Evolutionary conservation across 2,329 filamentous ascomycete genomes (phyloP).

Genomic region (Penicillium sp.): DNA sequence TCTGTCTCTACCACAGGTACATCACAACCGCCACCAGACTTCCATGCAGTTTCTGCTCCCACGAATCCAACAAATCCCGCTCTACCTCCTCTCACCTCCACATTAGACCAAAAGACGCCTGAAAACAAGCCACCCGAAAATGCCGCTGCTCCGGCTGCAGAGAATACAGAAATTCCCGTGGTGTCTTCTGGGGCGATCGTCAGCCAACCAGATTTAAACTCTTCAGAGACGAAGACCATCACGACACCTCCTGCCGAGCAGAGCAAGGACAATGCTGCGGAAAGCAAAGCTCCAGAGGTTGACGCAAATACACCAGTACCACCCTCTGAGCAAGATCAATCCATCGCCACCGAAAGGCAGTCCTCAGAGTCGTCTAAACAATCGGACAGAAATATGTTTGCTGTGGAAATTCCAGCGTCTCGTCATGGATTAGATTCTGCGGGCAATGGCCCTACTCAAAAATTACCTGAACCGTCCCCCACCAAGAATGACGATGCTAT

Average conservation of each 20-base stretch:
- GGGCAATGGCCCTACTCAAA: neutral
- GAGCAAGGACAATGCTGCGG: neutral
- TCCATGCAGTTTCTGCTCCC: neutral
- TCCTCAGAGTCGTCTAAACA: neutral
- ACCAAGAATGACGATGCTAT: conserved; percentile 12
- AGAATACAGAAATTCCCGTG: neutral
- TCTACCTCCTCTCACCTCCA: neutral
- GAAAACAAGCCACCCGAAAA: neutral
- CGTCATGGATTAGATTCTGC: neutral
- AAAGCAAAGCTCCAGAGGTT: neutral
- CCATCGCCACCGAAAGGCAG: neutral
- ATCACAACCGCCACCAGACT: conserved; percentile 1
- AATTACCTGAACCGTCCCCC: neutral
- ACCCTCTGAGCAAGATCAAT: neutral
- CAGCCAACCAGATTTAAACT: neutral
- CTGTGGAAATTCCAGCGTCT: conserved; percentile 6
- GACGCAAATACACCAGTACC: neutral
- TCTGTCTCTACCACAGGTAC: conserved; percentile 4
- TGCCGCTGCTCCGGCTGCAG: neutral
- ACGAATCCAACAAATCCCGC: neutral
- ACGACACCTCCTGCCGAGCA: neutral
- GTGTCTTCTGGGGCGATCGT: neutral
- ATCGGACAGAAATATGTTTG: neutral
- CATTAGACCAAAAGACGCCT: conserved; percentile 9
- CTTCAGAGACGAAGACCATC: neutral